Percentiles rank a stretch among this genome's conserved stretches.
These are phyloP conservation scores for Calonectria hongkongensis DNA, from an alignment of 2,329 filamentous ascomycete genomes.

Conservation along the genomic window DNA sequence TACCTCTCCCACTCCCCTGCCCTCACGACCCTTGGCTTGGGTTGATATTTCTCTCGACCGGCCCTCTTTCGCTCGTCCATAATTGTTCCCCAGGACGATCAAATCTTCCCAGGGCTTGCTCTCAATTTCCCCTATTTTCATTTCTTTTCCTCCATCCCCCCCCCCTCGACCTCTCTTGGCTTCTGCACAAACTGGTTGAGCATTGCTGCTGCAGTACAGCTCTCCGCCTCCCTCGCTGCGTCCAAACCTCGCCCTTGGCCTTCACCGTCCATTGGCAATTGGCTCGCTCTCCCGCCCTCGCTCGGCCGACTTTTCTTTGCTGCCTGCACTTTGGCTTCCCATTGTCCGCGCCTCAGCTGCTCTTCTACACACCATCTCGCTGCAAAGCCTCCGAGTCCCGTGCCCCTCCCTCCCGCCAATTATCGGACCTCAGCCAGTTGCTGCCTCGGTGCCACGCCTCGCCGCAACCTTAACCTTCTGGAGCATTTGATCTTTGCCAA, in stretches of 20 bases:
- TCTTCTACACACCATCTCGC: conserved; percentile 23
- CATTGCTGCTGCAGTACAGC: conserved; percentile 5
- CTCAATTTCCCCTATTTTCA: conserved; percentile 47
- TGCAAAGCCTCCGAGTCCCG: conserved; percentile 24
- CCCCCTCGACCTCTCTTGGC: background rate
- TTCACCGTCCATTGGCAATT: conserved; percentile 47
- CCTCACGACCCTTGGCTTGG: conserved; percentile 4
- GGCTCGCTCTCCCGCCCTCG: conserved; percentile 41
- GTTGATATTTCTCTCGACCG: conserved; percentile 29
- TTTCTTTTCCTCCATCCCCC: conserved; percentile 22
- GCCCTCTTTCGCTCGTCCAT: conserved; percentile 33
- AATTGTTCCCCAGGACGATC: conserved; percentile 32
- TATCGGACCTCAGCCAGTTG: conserved; percentile 37
- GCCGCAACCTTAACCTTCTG: conserved; percentile 33
- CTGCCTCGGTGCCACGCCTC: conserved; percentile 47
- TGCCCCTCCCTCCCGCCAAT: conserved; percentile 36
- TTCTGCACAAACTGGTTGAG: conserved; percentile 17
- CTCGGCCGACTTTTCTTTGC: conserved; percentile 35
- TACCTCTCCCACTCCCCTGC: conserved; percentile 21
- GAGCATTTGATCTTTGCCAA: conserved; percentile 35
- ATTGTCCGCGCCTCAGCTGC: conserved; percentile 40
- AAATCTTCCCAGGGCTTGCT: conserved; percentile 46
- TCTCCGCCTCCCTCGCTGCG: conserved; percentile 31
- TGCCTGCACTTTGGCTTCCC: conserved; percentile 31
- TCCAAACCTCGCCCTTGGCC: conserved; percentile 30